Evolutionary conservation across 2,329 filamentous ascomycete species (phyloP).

Genomic region (Fusarium sp.): DNA sequence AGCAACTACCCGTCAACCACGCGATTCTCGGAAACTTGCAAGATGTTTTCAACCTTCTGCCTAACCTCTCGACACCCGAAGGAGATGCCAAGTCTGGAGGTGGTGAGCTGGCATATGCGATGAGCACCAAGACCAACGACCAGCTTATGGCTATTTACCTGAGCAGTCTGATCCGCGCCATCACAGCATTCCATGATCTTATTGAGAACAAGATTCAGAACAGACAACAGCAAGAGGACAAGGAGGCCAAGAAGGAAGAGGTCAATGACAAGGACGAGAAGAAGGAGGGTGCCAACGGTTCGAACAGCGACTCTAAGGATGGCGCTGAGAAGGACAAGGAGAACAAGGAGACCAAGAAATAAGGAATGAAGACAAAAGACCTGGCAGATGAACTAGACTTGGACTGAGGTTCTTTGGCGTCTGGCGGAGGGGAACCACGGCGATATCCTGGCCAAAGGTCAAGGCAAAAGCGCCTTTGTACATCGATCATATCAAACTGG

Average conservation of each 20-base stretch:
- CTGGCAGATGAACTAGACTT: constrained; percentile 32
- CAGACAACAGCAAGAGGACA: constrained; percentile 94
- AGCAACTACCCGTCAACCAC: constrained; percentile 94
- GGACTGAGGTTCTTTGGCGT: constrained; percentile 38
- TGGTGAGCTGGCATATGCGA: constrained; percentile 90
- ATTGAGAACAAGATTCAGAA: constrained; percentile 99
- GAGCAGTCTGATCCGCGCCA: constrained; percentile 91
- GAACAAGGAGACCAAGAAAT: constrained; percentile 64
- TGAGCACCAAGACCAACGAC: constrained; percentile 99
- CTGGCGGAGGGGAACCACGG: constrained; percentile 35
- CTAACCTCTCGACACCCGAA: constrained; percentile 90
- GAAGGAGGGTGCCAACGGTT: constrained; percentile 60
- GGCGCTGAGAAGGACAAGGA: constrained; percentile 64
- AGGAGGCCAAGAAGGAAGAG: constrained; percentile 86
- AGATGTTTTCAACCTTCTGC: constrained; percentile 98
- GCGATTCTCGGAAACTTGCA: constrained; percentile 98
- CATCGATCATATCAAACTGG: constrained; percentile 46
- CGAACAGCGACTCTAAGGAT: constrained; percentile 62
- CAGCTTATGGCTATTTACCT: constrained; percentile 99
- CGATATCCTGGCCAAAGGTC: constrained; percentile 32
- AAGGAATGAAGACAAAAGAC: constrained; percentile 22
- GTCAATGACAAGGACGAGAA: constrained; percentile 68
- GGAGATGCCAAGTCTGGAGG: constrained; percentile 73
- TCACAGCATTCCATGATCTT: constrained; percentile 98
- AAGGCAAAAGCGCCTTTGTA: constrained; percentile 44